Evolutionary conservation across 1,284 basidiomycete genomes (phyloP), one percentile per base, ranked within the genome.

Genomic region (Paramarasmius palmivorus): DNA sequence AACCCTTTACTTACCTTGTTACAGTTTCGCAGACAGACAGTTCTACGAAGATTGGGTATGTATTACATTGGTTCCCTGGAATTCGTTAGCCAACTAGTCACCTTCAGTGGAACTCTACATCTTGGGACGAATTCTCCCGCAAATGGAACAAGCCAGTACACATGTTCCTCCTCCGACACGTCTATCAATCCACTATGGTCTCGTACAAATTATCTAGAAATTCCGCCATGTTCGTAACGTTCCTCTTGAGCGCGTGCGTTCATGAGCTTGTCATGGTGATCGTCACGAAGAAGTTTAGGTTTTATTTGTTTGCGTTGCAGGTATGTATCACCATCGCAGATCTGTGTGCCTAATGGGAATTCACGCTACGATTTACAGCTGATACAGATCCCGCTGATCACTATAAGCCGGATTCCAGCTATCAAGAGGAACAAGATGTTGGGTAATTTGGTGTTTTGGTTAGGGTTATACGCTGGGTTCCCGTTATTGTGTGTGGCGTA

Each of bases 211-310:
- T 97, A 37, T 90, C 89, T 32, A 84, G 82, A 58, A 80, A 79
- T 9, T 79, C 81, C 40, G 96, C 96, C 15, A 94, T 96, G 79
- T 86, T 96, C 63, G 59, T 95, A 48, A 99, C 96, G 0, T 99
- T 99, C 74, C 69, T 97, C 10, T 73, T 97, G 39, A 93, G 90
- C 53, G 95, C 95, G 1, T 79, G 84, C 50, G 88, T 89, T 34
- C 96, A 98, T 65, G 96, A 98, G 70, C 78, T 99, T 45, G 95
- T 99, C 55, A 99, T 99, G 96, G 88, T 89, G 1, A 83, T 96
- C 51, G 94, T 95, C n/a, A 92, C 91, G 32, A 86, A 92, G 68
- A 98, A 98, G 76, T 81, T 97, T 53, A 68, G 68, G 63, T 81
- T 92, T 73, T 93, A 93, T 65, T 74, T 93, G 19, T 92, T 92